A percentile compares a stretch with the other conserved stretches of the same genome.
Conservation (phyloP, 2,329 filamentous ascomycete species). For the Hypomyces perniciosus region DNA sequence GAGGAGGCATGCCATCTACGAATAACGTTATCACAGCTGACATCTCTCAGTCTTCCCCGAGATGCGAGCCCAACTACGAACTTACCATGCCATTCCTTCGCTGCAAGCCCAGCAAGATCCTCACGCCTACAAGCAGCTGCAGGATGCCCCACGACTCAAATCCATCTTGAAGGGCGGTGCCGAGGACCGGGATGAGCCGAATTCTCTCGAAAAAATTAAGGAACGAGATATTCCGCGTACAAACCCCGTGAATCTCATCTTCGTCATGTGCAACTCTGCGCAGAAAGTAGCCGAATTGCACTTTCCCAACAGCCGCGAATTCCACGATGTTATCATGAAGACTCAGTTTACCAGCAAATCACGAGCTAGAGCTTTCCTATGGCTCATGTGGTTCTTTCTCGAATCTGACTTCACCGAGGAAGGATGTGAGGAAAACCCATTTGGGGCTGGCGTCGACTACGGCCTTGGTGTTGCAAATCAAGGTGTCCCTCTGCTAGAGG, state of each 20-base stretch:
- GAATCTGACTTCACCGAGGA: slow-evolving; percentile 92
- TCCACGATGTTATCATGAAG: slow-evolving; percentile 95
- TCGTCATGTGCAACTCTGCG: slow-evolving; percentile 84
- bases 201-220: slow-evolving; percentile 77
- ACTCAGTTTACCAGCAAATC: slow-evolving; percentile 74
- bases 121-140: slow-evolving; percentile 94
- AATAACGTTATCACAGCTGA: slow-evolving; percentile 6
- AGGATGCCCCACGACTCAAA: slow-evolving; percentile 92
- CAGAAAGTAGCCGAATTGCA: slow-evolving; percentile 89
- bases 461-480: slow-evolving; percentile 59
- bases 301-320: slow-evolving; percentile 78
- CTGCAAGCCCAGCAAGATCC: slow-evolving; percentile 92
- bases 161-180: slow-evolving; percentile 96
- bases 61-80: slow-evolving; percentile 95
- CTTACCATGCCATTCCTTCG: slow-evolving; percentile 96
- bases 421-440: slow-evolving; percentile 84
- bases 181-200: slow-evolving; percentile 81
- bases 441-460: slow-evolving; percentile 67
- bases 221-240: slow-evolving; percentile 60
- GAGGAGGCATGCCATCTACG: slow-evolving; percentile 28
- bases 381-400: slow-evolving; percentile 99
- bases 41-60: slow-evolving; percentile 81
- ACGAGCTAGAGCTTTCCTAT: slow-evolving; percentile 82
- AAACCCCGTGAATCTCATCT: slow-evolving; percentile 95
- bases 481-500: slow-evolving; percentile 60